Evolutionary conservation across 2,329 filamentous ascomycete species (phyloP).

Genomic region (Scorias spongiosa): DNA sequence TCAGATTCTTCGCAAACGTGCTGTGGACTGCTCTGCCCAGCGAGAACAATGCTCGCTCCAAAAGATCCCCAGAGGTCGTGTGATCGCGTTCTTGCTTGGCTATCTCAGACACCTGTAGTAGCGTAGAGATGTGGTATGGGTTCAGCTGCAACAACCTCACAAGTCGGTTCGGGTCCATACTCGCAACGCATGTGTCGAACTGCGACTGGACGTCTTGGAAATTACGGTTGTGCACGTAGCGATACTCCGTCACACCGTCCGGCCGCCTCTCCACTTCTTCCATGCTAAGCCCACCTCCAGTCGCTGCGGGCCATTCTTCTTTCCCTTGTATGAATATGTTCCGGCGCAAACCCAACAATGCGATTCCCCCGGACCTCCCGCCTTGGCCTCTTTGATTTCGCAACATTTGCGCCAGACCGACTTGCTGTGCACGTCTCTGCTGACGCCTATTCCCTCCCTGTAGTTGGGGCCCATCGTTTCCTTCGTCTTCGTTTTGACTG

Average conservation of each 20-base stretch:
- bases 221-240: slow-evolving; percentile 55
- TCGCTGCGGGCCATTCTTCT: slow-evolving; percentile 69
- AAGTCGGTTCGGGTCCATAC: slow-evolving; percentile 71
- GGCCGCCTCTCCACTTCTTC: slow-evolving; percentile 41
- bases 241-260: slow-evolving; percentile 55
- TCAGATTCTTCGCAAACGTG: slow-evolving; percentile 60
- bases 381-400: slow-evolving; percentile 36
- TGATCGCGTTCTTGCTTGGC: slow-evolving; percentile 85
- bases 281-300: slow-evolving; percentile 76
- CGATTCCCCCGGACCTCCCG: slow-evolving; percentile 47
- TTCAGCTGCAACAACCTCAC: slow-evolving; percentile 58
- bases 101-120: slow-evolving; percentile 87
- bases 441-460: slow-evolving; percentile 18
- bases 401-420: slow-evolving; percentile 44
- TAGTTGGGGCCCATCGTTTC: slow-evolving; percentile 27
- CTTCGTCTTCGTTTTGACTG: slow-evolving; percentile 36
- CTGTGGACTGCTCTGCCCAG: slow-evolving; percentile 83
- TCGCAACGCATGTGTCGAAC: slow-evolving; percentile 67
- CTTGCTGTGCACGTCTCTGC: slow-evolving; percentile 28
- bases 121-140: slow-evolving; percentile 81
- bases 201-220: slow-evolving; percentile 63
- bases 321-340: slow-evolving; percentile 80
- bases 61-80: slow-evolving; percentile 68
- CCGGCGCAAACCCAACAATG: slow-evolving; percentile 54
- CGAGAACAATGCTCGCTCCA: slow-evolving; percentile 81